Base-by-base conservation (phyloP, 1,284 basidiomycete species). In the Hemileccinum hortonii region DNA sequence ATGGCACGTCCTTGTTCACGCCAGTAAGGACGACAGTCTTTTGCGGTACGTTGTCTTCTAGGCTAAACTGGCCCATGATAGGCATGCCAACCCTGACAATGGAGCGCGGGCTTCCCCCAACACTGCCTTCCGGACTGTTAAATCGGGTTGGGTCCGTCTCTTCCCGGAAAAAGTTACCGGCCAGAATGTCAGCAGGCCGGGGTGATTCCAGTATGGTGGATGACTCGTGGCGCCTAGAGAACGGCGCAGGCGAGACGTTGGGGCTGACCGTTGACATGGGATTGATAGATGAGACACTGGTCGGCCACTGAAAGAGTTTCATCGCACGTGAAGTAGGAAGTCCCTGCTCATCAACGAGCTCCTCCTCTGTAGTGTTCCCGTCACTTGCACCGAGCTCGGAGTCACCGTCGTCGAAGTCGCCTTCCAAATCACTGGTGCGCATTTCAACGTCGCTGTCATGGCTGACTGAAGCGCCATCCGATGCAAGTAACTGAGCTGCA, bases 321-420 rank as follows among this genome's bases (percentile, higher is more conserved):
- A 90, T 86, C 21, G 86, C 85, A 52, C 81, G 82, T 16, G 84
- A 80, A 53, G 88, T 90, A 19, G 86, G 86, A 6, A 90, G 74
- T 42, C 83, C 83, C 52, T 83, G 79, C 7, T 81, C 79, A 49
- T 86, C 86, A 18, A 90, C 83, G 43, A 90, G 80, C 54, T 90
- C 88, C 55, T 91, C 88, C 62, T 91, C 88, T 0, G 86, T 88
- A 7, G 84, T 86, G 45, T 86, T 81, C 7, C 83, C 84, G 12
- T 77, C 79, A 44, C 64, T 66, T 55, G 63, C 63, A 36, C 65
- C 67, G 29, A 72, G 59, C 24, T 64, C 68, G n/a, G 74, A 76
- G 18, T 75, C 76, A 32, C 70, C 77, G 21, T 69, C 76, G 47
- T 66, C 61, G 40, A 67, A 63, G 52, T 61, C 65, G 49, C 48